phyloP scores from a whole-genome alignment of 345 rosid genomes.

The Mallotus nudiflorus region DNA sequence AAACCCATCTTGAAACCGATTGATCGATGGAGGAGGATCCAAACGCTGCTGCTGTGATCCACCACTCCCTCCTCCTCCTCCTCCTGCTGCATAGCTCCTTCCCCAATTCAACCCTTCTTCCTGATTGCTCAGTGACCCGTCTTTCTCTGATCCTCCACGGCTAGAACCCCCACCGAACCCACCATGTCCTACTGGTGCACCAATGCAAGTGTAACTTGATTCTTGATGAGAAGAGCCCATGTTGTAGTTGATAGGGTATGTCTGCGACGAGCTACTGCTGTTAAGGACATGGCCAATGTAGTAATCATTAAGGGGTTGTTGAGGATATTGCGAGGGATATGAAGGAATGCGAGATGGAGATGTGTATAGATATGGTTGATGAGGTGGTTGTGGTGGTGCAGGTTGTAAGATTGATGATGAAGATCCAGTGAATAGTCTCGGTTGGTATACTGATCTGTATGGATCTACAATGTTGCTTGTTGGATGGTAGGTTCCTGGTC shows the following conservation, averaged over 20 bases:
- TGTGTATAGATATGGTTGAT: slow-evolving; percentile 47
- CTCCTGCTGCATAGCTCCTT: slow-evolving; percentile 32
- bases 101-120: slow-evolving; percentile 48
- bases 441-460: slow-evolving; percentile 54
- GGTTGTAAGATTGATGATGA: slow-evolving; percentile 37
- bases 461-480: slow-evolving; percentile 53
- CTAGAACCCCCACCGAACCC: slow-evolving; percentile 30
- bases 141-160: slow-evolving; percentile 36
- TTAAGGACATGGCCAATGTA: slow-evolving; percentile 60
- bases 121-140: slow-evolving; percentile 46
- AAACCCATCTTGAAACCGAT: slow-evolving; percentile 67
- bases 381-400: slow-evolving; percentile 28
- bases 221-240: slow-evolving; percentile 42
- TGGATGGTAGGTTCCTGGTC: slow-evolving; percentile 44
- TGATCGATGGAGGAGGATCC: slow-evolving; percentile 47
- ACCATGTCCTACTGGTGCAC: slow-evolving; percentile 63
- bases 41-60: slow-evolving; percentile 39
- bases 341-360: slow-evolving; percentile 48
- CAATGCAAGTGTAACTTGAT: slow-evolving; percentile 70
- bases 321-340: slow-evolving; percentile 39
- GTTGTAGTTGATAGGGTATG: slow-evolving; percentile 37
- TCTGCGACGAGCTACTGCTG: slow-evolving; percentile 33
- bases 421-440: slow-evolving; percentile 54
- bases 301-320: slow-evolving; percentile 45
- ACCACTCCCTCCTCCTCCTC: background rate